A percentile compares a stretch with the other conserved stretches of the same genome.
Conservation (phyloP, 2,329 filamentous ascomycete genomes). For the Pseudonectria buxi region DNA sequence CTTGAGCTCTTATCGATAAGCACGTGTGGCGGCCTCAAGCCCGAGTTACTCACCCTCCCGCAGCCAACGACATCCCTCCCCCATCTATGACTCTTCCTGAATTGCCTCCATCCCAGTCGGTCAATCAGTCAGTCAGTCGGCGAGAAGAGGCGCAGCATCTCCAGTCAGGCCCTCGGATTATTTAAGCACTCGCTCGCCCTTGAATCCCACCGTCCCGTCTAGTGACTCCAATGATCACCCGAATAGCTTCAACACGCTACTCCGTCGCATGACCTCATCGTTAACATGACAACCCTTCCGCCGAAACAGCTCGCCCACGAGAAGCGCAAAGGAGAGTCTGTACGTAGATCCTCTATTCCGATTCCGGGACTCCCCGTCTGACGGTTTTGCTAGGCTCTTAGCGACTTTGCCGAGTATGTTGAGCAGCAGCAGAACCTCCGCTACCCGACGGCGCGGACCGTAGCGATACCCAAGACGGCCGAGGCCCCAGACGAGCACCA, state of each 20-base stretch:
- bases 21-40: not conserved
- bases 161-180: not conserved
- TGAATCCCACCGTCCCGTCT: not conserved
- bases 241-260: constrained; percentile 16
- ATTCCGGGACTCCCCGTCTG: constrained; percentile 1
- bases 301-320: constrained; percentile 65
- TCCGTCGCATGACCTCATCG: constrained; percentile 16
- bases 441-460: constrained; percentile 40
- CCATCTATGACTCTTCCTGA: constrained; percentile 21
- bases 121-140: constrained; percentile 14
- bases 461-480: constrained; percentile 21
- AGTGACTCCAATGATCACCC: constrained; percentile 21
- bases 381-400: constrained; percentile 55
- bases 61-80: constrained; percentile 1
- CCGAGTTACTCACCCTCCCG: constrained; percentile 4
- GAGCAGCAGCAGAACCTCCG: constrained; percentile 82
- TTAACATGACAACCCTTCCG: constrained; percentile 47
- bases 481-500: constrained; percentile 44
- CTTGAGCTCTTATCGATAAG: constrained; percentile 16
- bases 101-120: constrained; percentile 1
- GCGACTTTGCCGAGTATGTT: constrained; percentile 96
- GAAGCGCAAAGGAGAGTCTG: constrained; percentile 78
- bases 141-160: constrained; percentile 15
- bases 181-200: not conserved
- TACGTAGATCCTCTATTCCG: constrained; percentile 34